These are phyloP conservation scores for Gnomoniopsis sp. DNA, from an alignment of 2,329 filamentous ascomycete species.

Conservation along the genomic window DNA sequence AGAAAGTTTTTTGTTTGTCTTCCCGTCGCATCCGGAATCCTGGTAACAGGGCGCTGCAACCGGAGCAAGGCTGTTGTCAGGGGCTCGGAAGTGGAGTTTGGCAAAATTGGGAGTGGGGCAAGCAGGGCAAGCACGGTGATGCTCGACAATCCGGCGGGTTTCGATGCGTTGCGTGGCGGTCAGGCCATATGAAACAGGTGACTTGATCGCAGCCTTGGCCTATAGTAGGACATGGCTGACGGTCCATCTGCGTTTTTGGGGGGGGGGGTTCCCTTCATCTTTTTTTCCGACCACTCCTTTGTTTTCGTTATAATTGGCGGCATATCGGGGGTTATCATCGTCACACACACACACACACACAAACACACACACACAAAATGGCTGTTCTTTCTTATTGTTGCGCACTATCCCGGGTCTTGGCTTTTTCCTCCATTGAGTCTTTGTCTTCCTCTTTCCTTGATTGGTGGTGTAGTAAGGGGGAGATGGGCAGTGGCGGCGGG, in stretches of 20 bases:
- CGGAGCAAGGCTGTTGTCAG: constrained; percentile 10
- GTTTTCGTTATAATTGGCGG: constrained; percentile 12
- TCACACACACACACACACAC: neutral
- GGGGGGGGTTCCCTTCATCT: neutral
- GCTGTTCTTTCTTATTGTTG: constrained; percentile 4
- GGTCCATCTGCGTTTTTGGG: neutral
- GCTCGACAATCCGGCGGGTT: constrained; percentile 8
- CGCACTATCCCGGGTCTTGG: constrained; percentile 1
- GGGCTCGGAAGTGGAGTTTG: constrained; percentile 15
- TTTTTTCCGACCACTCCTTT: constrained; percentile 6
- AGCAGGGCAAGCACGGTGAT: constrained; percentile 9
- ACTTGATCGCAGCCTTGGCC: neutral
- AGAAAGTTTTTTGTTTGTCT: constrained; percentile 1
- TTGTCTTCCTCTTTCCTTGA: neutral
- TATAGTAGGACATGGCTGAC: neutral
- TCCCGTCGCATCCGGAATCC: constrained; percentile 8
- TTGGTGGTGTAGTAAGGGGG: neutral
- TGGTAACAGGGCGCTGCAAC: neutral
- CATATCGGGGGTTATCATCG: constrained; percentile 3
- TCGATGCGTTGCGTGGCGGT: constrained; percentile 14
- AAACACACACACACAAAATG: neutral
- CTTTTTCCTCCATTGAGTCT: constrained; percentile 1
- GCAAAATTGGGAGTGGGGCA: constrained; percentile 16
- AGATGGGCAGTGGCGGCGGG: neutral
- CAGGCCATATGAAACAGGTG: constrained; percentile 2